Conservation (phyloP, 2,329 filamentous ascomycete genomes). For the Plenodomus lindquistii region DNA sequence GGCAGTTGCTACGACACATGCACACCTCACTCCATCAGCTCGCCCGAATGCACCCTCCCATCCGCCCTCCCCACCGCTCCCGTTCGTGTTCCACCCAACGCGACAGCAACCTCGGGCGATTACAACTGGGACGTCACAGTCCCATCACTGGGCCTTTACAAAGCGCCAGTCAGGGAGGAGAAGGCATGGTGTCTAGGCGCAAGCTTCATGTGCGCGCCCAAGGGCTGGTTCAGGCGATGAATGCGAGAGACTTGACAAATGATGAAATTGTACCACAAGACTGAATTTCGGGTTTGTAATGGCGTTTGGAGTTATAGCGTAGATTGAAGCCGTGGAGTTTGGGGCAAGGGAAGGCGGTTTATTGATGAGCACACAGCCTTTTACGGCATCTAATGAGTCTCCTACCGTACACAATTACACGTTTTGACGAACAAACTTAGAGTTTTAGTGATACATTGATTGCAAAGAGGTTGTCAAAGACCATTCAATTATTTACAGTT, state of each 20-base stretch:
- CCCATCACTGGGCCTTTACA: background rate
- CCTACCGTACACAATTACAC: background rate
- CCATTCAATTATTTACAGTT: background rate
- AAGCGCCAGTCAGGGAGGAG: background rate
- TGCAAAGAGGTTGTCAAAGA: background rate
- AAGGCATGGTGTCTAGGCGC: background rate
- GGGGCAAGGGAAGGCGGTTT: background rate
- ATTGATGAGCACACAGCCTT: background rate
- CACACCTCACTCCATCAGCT: conserved; percentile 1
- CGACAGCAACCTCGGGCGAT: background rate
- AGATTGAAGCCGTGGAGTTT: no score
- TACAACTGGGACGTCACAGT: background rate
- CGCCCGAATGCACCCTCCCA: conserved; percentile 10
- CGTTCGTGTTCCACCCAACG: background rate
- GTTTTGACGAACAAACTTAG: background rate
- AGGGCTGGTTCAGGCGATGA: background rate
- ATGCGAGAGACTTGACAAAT: background rate
- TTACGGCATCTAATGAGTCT: background rate
- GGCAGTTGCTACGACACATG: conserved; percentile 19
- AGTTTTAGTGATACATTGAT: background rate
- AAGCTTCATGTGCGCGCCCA: background rate
- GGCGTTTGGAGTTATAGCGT: no score
- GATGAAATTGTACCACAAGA: background rate
- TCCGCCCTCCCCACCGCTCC: background rate
- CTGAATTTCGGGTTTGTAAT: no score